Conservation (phyloP, 2,329 filamentous ascomycete genomes). For the Orbilia oligospora region DNA sequence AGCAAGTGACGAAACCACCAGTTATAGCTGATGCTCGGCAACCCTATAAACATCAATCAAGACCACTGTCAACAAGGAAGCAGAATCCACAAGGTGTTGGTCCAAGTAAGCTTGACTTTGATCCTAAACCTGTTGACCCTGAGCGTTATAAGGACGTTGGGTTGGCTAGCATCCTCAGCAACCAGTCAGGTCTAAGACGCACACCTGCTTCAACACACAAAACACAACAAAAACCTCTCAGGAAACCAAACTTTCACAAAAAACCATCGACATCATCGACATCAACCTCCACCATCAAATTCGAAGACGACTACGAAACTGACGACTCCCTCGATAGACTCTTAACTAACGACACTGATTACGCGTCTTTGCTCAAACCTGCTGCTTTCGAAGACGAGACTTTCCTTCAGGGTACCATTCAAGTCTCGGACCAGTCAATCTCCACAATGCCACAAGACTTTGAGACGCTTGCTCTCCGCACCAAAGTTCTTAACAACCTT, state of each 20-base stretch:
- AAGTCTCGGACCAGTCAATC: constrained; percentile 32
- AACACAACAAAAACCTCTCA: constrained; percentile 13
- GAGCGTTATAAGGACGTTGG: constrained; percentile 13
- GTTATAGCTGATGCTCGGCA: constrained; percentile 25
- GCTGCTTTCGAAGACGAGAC: constrained; percentile 55
- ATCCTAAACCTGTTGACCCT: constrained; percentile 17
- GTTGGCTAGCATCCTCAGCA: constrained; percentile 26
- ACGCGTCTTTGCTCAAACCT: constrained; percentile 47
- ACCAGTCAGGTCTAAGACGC: constrained; percentile 17
- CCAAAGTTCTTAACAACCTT: constrained; percentile 49
- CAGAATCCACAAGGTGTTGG: constrained; percentile 13
- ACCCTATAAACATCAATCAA: constrained; percentile 45
- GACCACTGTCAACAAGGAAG: constrained; percentile 27
- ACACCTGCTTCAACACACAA: constrained; percentile 3
- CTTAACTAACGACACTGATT: constrained; percentile 52
- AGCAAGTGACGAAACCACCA: neutral
- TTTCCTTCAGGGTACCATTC: constrained; percentile 49
- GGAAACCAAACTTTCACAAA: constrained; percentile 23
- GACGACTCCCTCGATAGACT: constrained; percentile 59
- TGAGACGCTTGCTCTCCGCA: constrained; percentile 48
- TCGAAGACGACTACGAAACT: constrained; percentile 58
- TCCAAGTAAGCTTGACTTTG: constrained; percentile 11
- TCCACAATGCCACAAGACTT: constrained; percentile 27
- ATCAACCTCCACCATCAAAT: constrained; percentile 42
- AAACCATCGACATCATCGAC: neutral